phyloP scores from a whole-genome alignment of 2,329 filamentous ascomycete species.

The Fonsecaea multimorphosa region DNA sequence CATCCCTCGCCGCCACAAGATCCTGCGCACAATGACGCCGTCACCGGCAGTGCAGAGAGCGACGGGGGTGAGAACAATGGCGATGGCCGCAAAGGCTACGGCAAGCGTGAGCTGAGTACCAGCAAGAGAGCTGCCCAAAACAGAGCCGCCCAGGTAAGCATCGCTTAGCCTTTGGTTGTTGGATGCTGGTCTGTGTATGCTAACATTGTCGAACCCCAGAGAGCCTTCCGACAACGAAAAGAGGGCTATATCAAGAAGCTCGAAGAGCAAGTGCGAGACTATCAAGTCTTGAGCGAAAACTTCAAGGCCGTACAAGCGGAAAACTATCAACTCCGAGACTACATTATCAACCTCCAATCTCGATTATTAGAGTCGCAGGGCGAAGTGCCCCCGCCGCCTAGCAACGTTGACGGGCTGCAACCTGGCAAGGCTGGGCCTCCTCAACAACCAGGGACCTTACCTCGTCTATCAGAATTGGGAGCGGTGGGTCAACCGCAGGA shows the following conservation, averaged over 20 bases:
- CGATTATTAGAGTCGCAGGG: slow-evolving; percentile 81
- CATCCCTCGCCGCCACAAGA: slow-evolving; percentile 35
- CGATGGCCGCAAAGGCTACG: slow-evolving; percentile 71
- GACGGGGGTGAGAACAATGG: slow-evolving; percentile 53
- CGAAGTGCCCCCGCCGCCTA: slow-evolving; percentile 68
- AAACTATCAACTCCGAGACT: slow-evolving; percentile 89
- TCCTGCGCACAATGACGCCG: slow-evolving; percentile 25
- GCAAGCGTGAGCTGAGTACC: slow-evolving; percentile 87
- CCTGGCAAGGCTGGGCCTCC: slow-evolving; percentile 36
- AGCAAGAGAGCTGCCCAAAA: slow-evolving; percentile 98
- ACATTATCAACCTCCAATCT: slow-evolving; percentile 88
- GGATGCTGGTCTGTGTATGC: slow-evolving; percentile 8
- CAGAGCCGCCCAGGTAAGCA: slow-evolving; percentile 84
- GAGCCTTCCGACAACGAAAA: slow-evolving; percentile 95
- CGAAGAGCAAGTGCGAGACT: slow-evolving; percentile 89
- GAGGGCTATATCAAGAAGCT: slow-evolving; percentile 98
- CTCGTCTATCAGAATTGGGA: slow-evolving; percentile 35
- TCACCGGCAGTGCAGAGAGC: slow-evolving; percentile 47
- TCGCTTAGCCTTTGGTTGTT: background rate
- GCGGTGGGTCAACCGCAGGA: slow-evolving; percentile 30
- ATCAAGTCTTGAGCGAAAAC: slow-evolving; percentile 73
- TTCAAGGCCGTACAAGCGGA: slow-evolving; percentile 84
- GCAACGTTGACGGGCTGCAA: slow-evolving; percentile 40
- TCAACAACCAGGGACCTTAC: slow-evolving; percentile 33
- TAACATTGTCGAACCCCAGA: slow-evolving; percentile 58